These are phyloP conservation scores for Schoenoplectus triqueter DNA, from an alignment of 202 grass and related monocot species.

Conservation along the genomic window DNA sequence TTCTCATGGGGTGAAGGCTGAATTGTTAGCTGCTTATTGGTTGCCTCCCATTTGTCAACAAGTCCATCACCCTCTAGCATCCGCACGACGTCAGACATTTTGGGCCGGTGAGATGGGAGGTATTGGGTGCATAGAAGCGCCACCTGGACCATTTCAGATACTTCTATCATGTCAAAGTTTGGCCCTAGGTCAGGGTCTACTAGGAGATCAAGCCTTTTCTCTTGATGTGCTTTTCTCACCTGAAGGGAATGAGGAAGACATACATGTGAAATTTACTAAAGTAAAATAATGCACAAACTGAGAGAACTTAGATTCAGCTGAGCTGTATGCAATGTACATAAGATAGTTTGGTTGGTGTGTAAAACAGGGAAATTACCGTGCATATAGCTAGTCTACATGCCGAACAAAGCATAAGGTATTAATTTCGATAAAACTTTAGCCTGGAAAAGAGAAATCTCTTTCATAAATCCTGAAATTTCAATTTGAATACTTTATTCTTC, in stretches of 20 bases:
- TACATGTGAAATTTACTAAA: too few species aligned
- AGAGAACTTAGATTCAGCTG: not conserved
- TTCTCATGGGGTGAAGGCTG: slow-evolving; percentile 32
- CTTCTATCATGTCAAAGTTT: slow-evolving; percentile 75
- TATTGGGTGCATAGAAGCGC: slow-evolving; percentile 86
- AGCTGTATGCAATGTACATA: not conserved
- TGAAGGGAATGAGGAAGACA: slow-evolving; percentile 33
- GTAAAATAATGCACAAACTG: not conserved
- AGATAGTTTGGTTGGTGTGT: not conserved
- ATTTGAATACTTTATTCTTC: too few species aligned
- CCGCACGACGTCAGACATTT: slow-evolving; percentile 84
- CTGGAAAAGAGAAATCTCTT: too few species aligned
- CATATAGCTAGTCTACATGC: too few species aligned
- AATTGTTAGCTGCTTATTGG: slow-evolving; percentile 46
- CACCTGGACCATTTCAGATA: slow-evolving; percentile 88
- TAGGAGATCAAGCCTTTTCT: slow-evolving; percentile 77
- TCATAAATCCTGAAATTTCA: too few species aligned
- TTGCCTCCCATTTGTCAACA: slow-evolving; percentile 80
- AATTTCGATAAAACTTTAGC: too few species aligned
- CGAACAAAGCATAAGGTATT: too few species aligned
- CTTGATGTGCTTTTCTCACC: slow-evolving; percentile 92
- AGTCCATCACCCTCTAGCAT: slow-evolving; percentile 95
- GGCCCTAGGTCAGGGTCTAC: slow-evolving; percentile 65
- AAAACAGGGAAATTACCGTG: not conserved
- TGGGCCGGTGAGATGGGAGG: slow-evolving; percentile 76